These are phyloP conservation scores for Euphorbia peplus DNA, from an alignment of 345 rosid species.

Conservation along the genomic window DNA sequence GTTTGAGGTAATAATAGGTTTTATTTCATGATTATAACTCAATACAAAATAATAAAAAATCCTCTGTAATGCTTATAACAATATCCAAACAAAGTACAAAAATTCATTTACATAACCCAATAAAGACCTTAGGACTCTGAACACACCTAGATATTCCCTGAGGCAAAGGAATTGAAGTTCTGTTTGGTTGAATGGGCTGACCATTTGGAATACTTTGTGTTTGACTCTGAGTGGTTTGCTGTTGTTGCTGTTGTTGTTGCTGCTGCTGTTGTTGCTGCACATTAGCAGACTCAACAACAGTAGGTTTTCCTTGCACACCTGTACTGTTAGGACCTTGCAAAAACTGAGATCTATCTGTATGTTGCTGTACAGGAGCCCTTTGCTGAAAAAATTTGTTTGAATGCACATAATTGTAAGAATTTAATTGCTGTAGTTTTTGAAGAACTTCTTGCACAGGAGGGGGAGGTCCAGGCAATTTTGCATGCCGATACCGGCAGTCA, in stretches of 20 bases:
- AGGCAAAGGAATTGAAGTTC: slow-evolving; percentile 75
- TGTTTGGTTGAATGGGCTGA: slow-evolving; percentile 59
- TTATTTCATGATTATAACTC: slow-evolving; percentile 9
- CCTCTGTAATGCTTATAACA: slow-evolving; percentile 20
- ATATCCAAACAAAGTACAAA: slow-evolving; percentile 42
- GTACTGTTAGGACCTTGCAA: slow-evolving; percentile 42
- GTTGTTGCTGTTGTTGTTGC: slow-evolving; percentile 57
- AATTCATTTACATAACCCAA: slow-evolving; percentile 54
- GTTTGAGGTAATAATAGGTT: slow-evolving; percentile 16
- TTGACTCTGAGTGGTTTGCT: slow-evolving; percentile 60
- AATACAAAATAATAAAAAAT: slow-evolving; percentile 17
- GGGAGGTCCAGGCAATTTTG: slow-evolving; percentile 89
- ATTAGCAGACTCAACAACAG: slow-evolving; percentile 43
- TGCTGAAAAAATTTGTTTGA: slow-evolving; percentile 73
- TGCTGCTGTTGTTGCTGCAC: slow-evolving; percentile 44
- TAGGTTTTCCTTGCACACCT: slow-evolving; percentile 40
- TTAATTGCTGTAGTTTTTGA: slow-evolving; percentile 89
- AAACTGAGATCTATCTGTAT: slow-evolving; percentile 58
- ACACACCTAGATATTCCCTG: slow-evolving; percentile 99
- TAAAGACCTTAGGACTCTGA: slow-evolving; percentile 78
- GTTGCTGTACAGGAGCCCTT: slow-evolving; percentile 52
- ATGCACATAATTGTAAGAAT: slow-evolving; percentile 54
- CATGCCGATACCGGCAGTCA: slow-evolving; percentile 94
- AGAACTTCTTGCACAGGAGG: slow-evolving; percentile 94
- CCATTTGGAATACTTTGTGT: slow-evolving; percentile 53